Conservation (phyloP, 73 alveolate genomes). For the Paramecium tetraurelia region DNA sequence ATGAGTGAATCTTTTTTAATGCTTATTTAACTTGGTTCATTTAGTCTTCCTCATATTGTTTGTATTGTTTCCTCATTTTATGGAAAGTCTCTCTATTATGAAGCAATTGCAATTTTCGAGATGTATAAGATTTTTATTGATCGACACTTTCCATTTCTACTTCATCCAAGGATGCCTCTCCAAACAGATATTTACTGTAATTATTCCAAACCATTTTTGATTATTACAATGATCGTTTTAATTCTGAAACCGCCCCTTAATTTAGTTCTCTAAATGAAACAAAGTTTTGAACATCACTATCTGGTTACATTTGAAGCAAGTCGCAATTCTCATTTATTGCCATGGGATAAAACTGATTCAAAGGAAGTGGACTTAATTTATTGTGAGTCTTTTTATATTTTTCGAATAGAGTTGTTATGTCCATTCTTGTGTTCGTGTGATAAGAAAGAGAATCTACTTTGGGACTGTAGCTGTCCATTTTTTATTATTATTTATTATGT, state of each 20-base stretch:
- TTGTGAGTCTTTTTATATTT: not conserved
- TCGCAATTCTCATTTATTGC: not conserved
- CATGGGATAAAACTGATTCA: not conserved
- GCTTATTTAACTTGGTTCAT: not conserved
- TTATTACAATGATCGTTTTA: constrained; percentile 12
- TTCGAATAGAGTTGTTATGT: not conserved
- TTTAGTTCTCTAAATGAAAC: not conserved
- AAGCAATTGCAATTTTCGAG: not conserved
- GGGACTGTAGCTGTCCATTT: not conserved
- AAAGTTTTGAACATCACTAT: not conserved
- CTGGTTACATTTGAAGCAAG: not conserved
- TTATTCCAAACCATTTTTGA: constrained; percentile 45
- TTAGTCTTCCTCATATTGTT: not conserved
- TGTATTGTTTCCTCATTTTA: not conserved
- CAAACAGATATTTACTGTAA: constrained; percentile 26
- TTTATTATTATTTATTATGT: not conserved
- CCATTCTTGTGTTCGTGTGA: not conserved
- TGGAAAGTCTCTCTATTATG: constrained; percentile 18
- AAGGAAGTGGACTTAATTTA: constrained; percentile 32
- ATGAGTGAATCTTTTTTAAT: not conserved
- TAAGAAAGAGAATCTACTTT: not conserved
- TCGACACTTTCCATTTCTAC: not conserved
- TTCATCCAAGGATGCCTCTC: not conserved
- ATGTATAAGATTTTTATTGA: not conserved
- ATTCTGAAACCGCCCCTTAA: constrained; percentile 37